These are phyloP conservation scores for Colletotrichum trifolii DNA, from an alignment of 2,329 filamentous ascomycete species.

Conservation along the genomic window DNA sequence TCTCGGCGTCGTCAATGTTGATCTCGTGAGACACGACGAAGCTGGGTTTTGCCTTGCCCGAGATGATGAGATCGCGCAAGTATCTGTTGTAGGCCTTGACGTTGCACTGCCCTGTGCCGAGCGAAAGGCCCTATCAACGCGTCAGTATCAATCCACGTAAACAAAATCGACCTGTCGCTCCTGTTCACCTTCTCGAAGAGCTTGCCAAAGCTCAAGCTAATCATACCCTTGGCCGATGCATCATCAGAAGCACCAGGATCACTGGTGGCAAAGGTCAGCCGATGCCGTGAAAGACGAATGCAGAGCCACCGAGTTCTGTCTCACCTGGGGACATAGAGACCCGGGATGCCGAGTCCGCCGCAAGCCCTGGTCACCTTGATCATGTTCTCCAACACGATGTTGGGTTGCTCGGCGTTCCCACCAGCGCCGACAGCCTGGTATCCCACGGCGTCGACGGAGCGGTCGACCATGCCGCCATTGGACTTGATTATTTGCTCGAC, in stretches of 20 bases:
- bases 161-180: slow-evolving; percentile 20
- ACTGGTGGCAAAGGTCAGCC: slow-evolving; percentile 41
- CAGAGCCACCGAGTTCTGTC: not conserved
- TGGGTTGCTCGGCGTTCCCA: slow-evolving; percentile 69
- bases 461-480: slow-evolving; percentile 67
- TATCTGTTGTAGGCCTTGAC: slow-evolving; percentile 76
- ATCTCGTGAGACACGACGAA: slow-evolving; percentile 76
- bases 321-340: slow-evolving; percentile 57
- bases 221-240: slow-evolving; percentile 70
- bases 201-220: slow-evolving; percentile 73
- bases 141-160: not conserved
- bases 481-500: slow-evolving; percentile 69
- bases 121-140: slow-evolving; percentile 60
- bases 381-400: slow-evolving; percentile 72
- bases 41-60: slow-evolving; percentile 72
- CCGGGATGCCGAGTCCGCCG: slow-evolving; percentile 71
- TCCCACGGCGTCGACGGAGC: slow-evolving; percentile 73
- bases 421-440: slow-evolving; percentile 70
- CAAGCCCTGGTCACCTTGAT: slow-evolving; percentile 71
- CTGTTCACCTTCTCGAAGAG: slow-evolving; percentile 70
- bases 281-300: not conserved
- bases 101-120: slow-evolving; percentile 74
- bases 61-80: slow-evolving; percentile 72
- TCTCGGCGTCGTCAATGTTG: slow-evolving; percentile 68
- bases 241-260: slow-evolving; percentile 73